phyloP scores from a whole-genome alignment of 2,329 filamentous ascomycete species.

The Aureobasidium pullulans region DNA sequence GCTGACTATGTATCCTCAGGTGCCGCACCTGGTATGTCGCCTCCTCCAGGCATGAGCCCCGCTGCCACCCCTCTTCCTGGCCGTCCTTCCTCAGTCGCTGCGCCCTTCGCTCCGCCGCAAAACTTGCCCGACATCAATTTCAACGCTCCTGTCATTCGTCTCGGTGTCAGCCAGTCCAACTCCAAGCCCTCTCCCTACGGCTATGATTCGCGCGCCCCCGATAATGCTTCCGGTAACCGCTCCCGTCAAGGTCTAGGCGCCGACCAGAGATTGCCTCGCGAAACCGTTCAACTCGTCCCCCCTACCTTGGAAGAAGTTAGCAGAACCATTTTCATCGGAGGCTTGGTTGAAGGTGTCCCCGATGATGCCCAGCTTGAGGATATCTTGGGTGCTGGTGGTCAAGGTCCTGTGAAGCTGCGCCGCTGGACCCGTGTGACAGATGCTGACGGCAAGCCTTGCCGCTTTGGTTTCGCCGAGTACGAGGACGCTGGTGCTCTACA shows the following conservation, averaged over 20 bases:
- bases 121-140: conserved; percentile 98
- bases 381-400: conserved; percentile 69
- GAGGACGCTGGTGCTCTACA: conserved; percentile 84
- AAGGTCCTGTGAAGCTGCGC: conserved; percentile 46
- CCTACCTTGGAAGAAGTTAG: conserved; percentile 86
- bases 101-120: conserved; percentile 82
- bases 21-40: conserved; percentile 65
- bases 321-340: conserved; percentile 82
- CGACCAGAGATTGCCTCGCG: conserved; percentile 47
- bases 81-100: conserved; percentile 62
- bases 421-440: conserved; percentile 77
- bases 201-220: conserved; percentile 23
- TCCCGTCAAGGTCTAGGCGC: conserved; percentile 51
- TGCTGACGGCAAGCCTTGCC: conserved; percentile 72
- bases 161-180: conserved; percentile 66
- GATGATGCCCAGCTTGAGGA: conserved; percentile 73
- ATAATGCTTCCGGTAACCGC: conserved; percentile 32
- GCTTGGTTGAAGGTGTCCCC: conserved; percentile 70
- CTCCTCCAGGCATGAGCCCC: conserved; percentile 71
- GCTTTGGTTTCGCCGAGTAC: conserved; percentile 93
- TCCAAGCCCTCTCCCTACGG: conserved; percentile 34
- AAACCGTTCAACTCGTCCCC: conserved; percentile 60
- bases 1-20: conserved; percentile 23
- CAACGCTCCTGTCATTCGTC: conserved; percentile 88
- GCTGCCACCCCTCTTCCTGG: conserved; percentile 49